A percentile compares a stretch with the other conserved stretches of the same genome.
Evolutionary conservation across 176 grass and related monocot genomes (phyloP).

Genomic region (Urochloa ruziziensis): DNA sequence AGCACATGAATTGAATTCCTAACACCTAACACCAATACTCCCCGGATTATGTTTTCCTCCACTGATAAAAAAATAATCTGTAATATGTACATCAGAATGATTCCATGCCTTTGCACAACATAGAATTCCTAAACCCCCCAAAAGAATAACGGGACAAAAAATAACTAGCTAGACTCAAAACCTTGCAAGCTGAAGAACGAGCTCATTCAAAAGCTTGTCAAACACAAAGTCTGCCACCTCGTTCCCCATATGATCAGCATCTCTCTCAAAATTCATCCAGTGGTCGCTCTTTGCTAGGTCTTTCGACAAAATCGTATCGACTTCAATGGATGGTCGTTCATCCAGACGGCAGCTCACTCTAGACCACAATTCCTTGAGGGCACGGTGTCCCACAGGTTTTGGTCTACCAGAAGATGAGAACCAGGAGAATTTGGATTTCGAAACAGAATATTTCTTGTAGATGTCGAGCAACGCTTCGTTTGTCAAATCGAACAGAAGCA

Average conservation of each 20-base stretch:
- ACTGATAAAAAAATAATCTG: background rate
- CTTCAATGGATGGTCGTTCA: constrained; percentile 16
- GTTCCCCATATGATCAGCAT: constrained; percentile 44
- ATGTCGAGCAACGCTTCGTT: constrained; percentile 61
- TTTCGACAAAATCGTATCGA: constrained; percentile 36
- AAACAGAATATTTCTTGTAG: constrained; percentile 45
- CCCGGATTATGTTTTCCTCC: background rate
- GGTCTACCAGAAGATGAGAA: constrained; percentile 34
- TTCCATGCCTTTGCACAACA: constrained; percentile 5
- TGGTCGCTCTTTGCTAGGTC: constrained; percentile 39
- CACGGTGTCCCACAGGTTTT: constrained; percentile 43
- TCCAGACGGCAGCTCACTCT: constrained; percentile 44
- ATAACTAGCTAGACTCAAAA: constrained; percentile 8
- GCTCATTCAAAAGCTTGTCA: constrained; percentile 57
- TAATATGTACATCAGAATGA: constrained; percentile 25
- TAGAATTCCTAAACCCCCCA: background rate
- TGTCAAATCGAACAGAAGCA: constrained; percentile 70
- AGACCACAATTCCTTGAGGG: constrained; percentile 54
- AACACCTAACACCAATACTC: background rate
- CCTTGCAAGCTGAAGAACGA: constrained; percentile 48
- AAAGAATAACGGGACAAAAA: background rate
- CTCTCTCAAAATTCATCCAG: constrained; percentile 54
- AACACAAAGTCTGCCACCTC: constrained; percentile 51
- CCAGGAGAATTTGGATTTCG: constrained; percentile 28
- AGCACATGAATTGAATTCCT: constrained; percentile 23